Evolutionary conservation across 352 stramenopile species (phyloP).

Genomic region (Nothophytophthora sp.): DNA sequence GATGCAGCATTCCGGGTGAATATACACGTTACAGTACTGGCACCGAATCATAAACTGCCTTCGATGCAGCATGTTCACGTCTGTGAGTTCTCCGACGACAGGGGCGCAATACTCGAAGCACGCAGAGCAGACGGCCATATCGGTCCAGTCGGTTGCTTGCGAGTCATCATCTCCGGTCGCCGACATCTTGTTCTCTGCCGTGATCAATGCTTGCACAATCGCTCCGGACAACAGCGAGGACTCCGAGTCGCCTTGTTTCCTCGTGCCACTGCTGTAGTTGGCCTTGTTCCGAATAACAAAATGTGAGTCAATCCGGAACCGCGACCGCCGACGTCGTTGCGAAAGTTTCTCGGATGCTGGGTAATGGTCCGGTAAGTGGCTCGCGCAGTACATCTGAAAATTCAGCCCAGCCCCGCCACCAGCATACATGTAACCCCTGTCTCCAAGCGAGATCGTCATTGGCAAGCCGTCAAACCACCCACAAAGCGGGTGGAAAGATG

Average conservation of each 20-base stretch:
- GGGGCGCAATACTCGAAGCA: conserved; percentile 79
- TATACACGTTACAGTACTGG: conserved; percentile 83
- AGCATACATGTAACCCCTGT: conserved; percentile 63
- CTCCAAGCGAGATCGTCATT: conserved; percentile 59
- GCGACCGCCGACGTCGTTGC: conserved; percentile 50
- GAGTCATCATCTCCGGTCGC: conserved; percentile 15
- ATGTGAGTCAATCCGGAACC: conserved; percentile 79
- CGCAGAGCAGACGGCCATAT: conserved; percentile 68
- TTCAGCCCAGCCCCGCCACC: conserved; percentile 71
- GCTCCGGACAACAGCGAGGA: conserved; percentile 49
- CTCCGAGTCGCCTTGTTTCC: conserved; percentile 18
- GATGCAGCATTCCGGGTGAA: conserved; percentile 80
- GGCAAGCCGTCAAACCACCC: conserved; percentile 83
- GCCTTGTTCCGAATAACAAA: conserved; percentile 66
- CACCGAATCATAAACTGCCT: conserved; percentile 87
- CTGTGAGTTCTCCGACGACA: conserved; percentile 35
- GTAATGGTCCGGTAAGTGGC: conserved; percentile 57
- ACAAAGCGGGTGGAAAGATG: conserved; percentile 85
- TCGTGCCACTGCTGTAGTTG: conserved; percentile 22
- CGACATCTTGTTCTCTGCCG: conserved; percentile 32
- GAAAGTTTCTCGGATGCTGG: conserved; percentile 37
- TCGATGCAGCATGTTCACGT: conserved; percentile 61
- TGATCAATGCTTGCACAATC: conserved; percentile 56
- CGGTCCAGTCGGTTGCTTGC: conserved; percentile 51
- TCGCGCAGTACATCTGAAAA: conserved; percentile 67